A percentile compares a stretch with the other conserved stretches of the same genome.
phyloP scores from a whole-genome alignment of 768 basidiomycete genomes.

The Leccinum rimulosum region DNA sequence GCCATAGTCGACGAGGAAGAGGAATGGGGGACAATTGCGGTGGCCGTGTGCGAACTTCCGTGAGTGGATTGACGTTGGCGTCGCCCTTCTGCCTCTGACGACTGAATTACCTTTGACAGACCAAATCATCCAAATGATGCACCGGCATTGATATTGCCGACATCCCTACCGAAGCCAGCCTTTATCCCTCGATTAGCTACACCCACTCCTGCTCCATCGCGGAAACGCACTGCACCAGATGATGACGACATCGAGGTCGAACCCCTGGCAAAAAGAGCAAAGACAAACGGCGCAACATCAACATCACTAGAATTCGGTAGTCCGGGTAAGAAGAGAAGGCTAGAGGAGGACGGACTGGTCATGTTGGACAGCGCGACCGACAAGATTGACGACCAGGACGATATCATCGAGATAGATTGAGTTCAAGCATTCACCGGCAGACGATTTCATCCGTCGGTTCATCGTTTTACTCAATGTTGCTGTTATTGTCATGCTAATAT shows the following conservation, averaged over 20 bases:
- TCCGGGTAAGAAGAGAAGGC: constrained; percentile 59
- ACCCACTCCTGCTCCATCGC: constrained; percentile 40
- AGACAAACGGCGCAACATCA: constrained; percentile 29
- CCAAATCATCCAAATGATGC: constrained; percentile 53
- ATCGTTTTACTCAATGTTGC: neutral
- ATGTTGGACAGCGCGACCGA: constrained; percentile 60
- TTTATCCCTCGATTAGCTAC: constrained; percentile 40
- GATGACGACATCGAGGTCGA: constrained; percentile 56
- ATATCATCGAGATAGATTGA: constrained; percentile 59
- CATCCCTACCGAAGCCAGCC: constrained; percentile 58
- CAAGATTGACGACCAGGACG: constrained; percentile 51
- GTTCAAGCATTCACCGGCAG: neutral
- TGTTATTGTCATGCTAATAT: constrained; percentile 7
- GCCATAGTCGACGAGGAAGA: constrained; percentile 88
- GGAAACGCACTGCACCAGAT: constrained; percentile 59
- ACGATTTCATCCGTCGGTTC: neutral
- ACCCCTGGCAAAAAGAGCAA: constrained; percentile 56
- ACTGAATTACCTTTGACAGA: constrained; percentile 31
- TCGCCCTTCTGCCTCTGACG: neutral
- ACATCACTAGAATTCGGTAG: constrained; percentile 33
- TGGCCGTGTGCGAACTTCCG: constrained; percentile 71
- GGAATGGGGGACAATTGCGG: constrained; percentile 64
- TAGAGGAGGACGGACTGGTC: constrained; percentile 76
- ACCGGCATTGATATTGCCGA: constrained; percentile 60
- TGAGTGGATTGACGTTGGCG: constrained; percentile 38